A percentile compares a stretch with the other conserved stretches of the same genome.
phyloP scores from a whole-genome alignment of 2,329 filamentous ascomycete genomes.

The Verticillium longisporum region DNA sequence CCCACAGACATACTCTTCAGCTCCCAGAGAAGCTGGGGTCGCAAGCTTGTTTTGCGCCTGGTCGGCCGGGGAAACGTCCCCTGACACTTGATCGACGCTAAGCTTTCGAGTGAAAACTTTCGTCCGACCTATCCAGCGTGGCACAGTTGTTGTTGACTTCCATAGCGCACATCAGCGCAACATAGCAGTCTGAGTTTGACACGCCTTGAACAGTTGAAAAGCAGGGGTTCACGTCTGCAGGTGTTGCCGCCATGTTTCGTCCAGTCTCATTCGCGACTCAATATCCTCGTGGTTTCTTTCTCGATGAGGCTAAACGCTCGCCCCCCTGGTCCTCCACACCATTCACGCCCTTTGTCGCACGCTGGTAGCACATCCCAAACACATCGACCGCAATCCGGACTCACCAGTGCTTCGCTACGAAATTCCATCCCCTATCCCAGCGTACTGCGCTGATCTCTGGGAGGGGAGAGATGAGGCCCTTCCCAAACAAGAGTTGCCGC shows the following conservation, averaged over 20 bases:
- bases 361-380: background rate
- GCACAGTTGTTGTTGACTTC: background rate
- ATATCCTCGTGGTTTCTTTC: background rate
- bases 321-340: background rate
- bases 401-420: background rate
- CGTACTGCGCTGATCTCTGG: background rate
- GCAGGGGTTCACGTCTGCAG: background rate
- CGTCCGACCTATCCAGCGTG: background rate
- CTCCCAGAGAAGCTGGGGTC: background rate
- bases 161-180: background rate
- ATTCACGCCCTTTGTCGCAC: background rate
- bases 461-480: background rate
- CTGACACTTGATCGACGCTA: background rate
- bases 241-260: background rate
- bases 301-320: background rate
- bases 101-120: background rate
- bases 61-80: background rate
- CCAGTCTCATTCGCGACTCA: background rate
- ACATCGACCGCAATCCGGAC: background rate
- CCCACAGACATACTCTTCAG: background rate
- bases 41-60: background rate
- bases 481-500: background rate
- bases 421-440: background rate
- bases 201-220: background rate
- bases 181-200: background rate